Evolutionary conservation across 495 filamentous ascomycete species (phyloP), one percentile per base, ranked within the genome.

Genomic region (Peziza echinospora): DNA sequence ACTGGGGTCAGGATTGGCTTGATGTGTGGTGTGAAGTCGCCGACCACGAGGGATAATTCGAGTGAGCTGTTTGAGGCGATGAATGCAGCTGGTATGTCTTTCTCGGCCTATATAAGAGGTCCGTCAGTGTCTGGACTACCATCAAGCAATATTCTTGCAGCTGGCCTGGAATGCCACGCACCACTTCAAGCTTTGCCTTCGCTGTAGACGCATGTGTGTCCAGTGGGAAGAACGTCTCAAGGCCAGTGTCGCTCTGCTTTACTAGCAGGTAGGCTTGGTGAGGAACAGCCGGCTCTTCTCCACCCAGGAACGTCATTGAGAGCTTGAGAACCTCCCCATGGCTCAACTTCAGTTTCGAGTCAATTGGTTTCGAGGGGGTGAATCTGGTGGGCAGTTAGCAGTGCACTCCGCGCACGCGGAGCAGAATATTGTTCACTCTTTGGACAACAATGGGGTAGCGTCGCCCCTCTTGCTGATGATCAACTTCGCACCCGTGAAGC

Each of bases 261-360:
- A 96, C 64, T 5, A 85, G 69, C 16, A 97, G 70, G 64, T 93
- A 93, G 2, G 84, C 84, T 61, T 97, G 89, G 63, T 97, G 89
- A 49, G 89, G 83, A 45, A 80, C 72, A 63, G 82, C 86, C 9
- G 73, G 67, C 51, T 77, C 77, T 58, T 75, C 74, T 53, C 72
- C 76, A 62, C 94, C 82, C 55, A 78, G 80, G 5, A 83, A 66
- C 26, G 83, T 89, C 48, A 96, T 66, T 49, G 73, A 63, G 48
- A 97, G 64, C 65, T 89, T 93, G 54, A 96, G 70, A 28, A 73
- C 76, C 53, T 94, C 84, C 46, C 71, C 62, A 45, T 66, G 62
- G 41, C 72, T 71, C 50, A 97, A 68, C 8, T 69, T 55, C 28
- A 97, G 57, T 9, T 79, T 66, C 21, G 71, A 69, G 34, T 75